Evolutionary conservation across 2,329 filamentous ascomycete species (phyloP), one percentile per base, ranked within the genome.

Genomic region (Falciphora oryzae): DNA sequence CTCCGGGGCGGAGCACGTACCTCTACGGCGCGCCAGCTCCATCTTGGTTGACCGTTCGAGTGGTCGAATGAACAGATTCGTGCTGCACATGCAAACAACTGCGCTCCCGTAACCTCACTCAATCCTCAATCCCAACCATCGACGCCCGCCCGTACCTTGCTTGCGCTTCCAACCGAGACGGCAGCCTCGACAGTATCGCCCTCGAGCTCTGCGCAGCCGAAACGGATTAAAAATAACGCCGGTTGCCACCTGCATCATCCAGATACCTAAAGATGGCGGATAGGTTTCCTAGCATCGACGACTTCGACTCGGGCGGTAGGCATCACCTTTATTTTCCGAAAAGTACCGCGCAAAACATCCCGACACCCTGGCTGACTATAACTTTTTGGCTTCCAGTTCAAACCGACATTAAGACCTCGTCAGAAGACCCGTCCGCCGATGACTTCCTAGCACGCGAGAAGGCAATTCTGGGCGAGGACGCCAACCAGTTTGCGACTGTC

Each of bases 371-470:
- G 14, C 35, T 62, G 13, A 62, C 60, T 31, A 28, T 67, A 64
- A 60, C 35, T 44, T 25, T 44, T 25, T 63, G 70, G 44, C 68
- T 66, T 65, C 68, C 78, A 90, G 91, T 88, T 73, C 88, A 91
- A 79, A 89, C 89, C 65, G 85, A 86, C 69, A 82, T 83, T 74
- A 84, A 82, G 77, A 82, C 80, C 65, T 77, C 86, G 53, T 81
- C 83, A 67, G 83, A 81, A 67, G 80, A 83, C 13, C 81, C 85
- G 35, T 88, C 89, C 38, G 82, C 85, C 67, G 88, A 92, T 73
- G 92, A 97, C 78, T 98, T 99, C 76, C 86, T 98, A 61, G 88
- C 91, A 68, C 91, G 94, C 70, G 95, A 99, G 80, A 92, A 93
- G 74, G 95, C 93, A 67, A 79, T 89, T 25, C 87, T 99, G 10